Evolutionary conservation across 2,329 filamentous ascomycete species (phyloP).

Genomic region (Fusarium begoniae): DNA sequence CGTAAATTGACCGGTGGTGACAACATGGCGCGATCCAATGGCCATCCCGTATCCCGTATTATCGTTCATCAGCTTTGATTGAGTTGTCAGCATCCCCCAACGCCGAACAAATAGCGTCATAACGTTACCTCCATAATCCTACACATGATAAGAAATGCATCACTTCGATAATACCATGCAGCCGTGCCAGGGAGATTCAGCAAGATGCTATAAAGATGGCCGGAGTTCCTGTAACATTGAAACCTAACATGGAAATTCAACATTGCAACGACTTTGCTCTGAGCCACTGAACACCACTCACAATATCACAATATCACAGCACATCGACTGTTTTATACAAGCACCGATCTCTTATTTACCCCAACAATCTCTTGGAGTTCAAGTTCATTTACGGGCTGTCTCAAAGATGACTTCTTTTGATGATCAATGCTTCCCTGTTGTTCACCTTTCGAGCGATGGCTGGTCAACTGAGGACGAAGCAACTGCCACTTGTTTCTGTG

Average conservation of each 20-base stretch:
- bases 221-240: neutral
- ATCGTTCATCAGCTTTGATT: neutral
- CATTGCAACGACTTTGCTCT: neutral
- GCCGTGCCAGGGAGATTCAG: neutral
- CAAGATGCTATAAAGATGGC: neutral
- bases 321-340: neutral
- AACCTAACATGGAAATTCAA: neutral
- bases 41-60: too few species aligned
- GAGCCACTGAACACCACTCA: neutral
- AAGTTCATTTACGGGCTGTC: neutral
- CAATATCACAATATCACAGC: neutral
- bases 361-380: neutral
- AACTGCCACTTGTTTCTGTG: neutral
- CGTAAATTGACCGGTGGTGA: neutral
- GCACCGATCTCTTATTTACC: neutral
- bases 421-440: neutral
- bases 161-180: neutral
- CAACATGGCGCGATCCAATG: neutral
- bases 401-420: neutral
- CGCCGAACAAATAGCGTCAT: neutral
- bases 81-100: neutral
- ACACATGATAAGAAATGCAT: neutral
- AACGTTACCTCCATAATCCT: neutral
- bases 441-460: neutral
- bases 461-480: constrained; percentile 1